Base-by-base conservation (phyloP, 352 stramenopile species). In the Blastocystis sp. region DNA sequence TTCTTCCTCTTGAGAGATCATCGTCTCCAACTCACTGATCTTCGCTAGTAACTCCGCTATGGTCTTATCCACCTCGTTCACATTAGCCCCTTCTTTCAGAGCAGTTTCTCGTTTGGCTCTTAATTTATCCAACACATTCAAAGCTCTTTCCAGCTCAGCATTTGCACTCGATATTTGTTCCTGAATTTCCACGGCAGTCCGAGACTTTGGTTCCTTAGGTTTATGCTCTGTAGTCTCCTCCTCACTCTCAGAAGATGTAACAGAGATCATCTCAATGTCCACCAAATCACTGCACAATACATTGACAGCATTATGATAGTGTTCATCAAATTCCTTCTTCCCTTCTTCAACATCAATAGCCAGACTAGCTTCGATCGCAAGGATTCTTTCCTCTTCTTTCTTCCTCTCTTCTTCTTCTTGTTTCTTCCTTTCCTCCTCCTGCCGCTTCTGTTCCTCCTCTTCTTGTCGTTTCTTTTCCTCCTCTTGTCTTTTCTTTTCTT, bases 11-110 rank as follows among this genome's bases (percentile, higher is more conserved):
- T 66, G 37, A 13, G 7, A 30, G n/a, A 84, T 35, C 48, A 84
- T 62, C 9, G 11, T 42, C 56, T 64, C 48, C 53, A 84, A 17
- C n/a, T 84, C 73, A 33, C 6, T 22, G n/a, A n/a, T 19, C 73
- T 84, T 84, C 73, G 44, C 44, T 51, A 69, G 53, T 57, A 64
- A 27, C 51, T 37, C 73, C 17, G 44, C 73, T 24, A 84, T 84
- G 0, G 24, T 57, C 51, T 24, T 42, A 24, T 84, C 73, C 56
- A 64, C 56, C 19, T 30, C 51, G 33, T 51, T 57, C 73, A 84
- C 13, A 54, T 66, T 56, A 5, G 27, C 73, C 11, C 33, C 24
- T 57, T 84, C 73, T 7, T 66, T 13, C 30, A 24, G 19, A 22
- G 73, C 73, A 9, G 57, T 2, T 37, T 84, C 73, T 2, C 58